Evolutionary conservation across 2,329 filamentous ascomycete species (phyloP), one percentile per base, ranked within the genome.

Genomic region (Trichoderma simmonsii): DNA sequence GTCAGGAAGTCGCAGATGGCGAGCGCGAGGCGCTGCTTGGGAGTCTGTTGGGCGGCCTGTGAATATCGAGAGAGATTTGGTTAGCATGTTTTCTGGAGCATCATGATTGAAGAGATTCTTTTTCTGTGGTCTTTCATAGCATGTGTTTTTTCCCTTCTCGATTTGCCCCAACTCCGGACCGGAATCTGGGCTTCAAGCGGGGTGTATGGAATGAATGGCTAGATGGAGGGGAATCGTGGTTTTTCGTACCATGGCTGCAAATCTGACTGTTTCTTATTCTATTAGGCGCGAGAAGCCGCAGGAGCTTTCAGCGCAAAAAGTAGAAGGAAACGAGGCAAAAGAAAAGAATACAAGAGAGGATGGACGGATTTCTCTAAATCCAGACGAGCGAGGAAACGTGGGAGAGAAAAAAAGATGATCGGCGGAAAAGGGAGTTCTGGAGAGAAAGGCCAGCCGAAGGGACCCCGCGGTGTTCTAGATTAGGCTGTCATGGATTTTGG

Each of bases 1-100:
- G 89, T 89, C 73, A 99, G 92, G 86, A 97, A 99, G 85, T 98
- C 94, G 86, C 97, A 94, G 82, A 99, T 95, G 78, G 96, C 94
- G 81, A 99, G 93, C 82, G 96, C 96, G 75, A 99, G 92, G 85
- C 95, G 94, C 89, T 99, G 89, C 82, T 89, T 89, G 72, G 87
- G 85, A 68, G 85, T 84, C 57, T 85, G 77, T 71, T 77, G 82
- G 73, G 84, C 74, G 63, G 79, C 77, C 79, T 80, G 56, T 32
- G 32, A n/a, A 21, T 32, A 8, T 6, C 12, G 15, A 8, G 21
- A 12, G 26, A 6, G 15, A 15, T 30, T n/a, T 36, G 30, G n/a
- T 61, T 28, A 66, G 62, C 62, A 51, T 3, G 30, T 21, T 30
- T 32, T 21, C 32, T n/a, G 15, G 7, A 5, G 24, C n/a, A 51